Evolutionary conservation across 805 yeast genomes (phyloP).

Genomic region (Spathaspora boniae): DNA sequence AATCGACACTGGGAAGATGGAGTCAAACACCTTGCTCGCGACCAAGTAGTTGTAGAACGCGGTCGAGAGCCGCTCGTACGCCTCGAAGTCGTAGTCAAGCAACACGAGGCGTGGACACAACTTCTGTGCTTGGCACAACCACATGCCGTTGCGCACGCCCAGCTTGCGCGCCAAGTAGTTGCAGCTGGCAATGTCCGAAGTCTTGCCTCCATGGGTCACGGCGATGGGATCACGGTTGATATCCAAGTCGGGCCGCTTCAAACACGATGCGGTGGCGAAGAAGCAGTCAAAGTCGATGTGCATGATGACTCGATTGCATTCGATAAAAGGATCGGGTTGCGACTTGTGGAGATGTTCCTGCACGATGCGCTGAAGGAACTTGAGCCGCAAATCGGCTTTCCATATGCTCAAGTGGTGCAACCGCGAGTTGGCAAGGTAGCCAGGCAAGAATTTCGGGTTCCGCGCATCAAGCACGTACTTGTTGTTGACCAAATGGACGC

Average conservation of each 20-base stretch:
- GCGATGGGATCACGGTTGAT: slow-evolving; percentile 50
- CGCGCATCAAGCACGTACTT: slow-evolving; percentile 50
- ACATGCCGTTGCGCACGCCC: slow-evolving; percentile 88
- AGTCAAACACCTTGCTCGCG: slow-evolving; percentile 39
- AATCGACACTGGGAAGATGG: slow-evolving; percentile 76
- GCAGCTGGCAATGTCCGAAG: slow-evolving; percentile 87
- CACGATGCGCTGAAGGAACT: slow-evolving; percentile 51
- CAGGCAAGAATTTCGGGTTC: slow-evolving; percentile 69
- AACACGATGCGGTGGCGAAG: slow-evolving; percentile 81
- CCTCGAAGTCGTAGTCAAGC: slow-evolving; percentile 69
- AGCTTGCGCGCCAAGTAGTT: slow-evolving; percentile 79
- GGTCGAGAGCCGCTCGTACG: slow-evolving; percentile 64
- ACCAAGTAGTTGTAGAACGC: slow-evolving; percentile 60
- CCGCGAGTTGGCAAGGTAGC: slow-evolving; percentile 77
- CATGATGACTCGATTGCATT: slow-evolving; percentile 39
- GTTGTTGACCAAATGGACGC: slow-evolving; percentile 8
- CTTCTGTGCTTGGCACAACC: slow-evolving; percentile 65
- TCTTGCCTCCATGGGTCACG: slow-evolving; percentile 57
- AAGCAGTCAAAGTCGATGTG: slow-evolving; percentile 95
- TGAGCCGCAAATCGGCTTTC: slow-evolving; percentile 70
- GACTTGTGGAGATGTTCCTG: slow-evolving; percentile 12
- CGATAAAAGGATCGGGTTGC: background rate
- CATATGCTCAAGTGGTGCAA: slow-evolving; percentile 85
- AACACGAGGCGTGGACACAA: slow-evolving; percentile 65
- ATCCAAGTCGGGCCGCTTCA: slow-evolving; percentile 51